Percentiles rank a stretch among this genome's conserved stretches.
Evolutionary conservation across 1,284 basidiomycete genomes (phyloP).

Genomic region (Ganoderma boninense): DNA sequence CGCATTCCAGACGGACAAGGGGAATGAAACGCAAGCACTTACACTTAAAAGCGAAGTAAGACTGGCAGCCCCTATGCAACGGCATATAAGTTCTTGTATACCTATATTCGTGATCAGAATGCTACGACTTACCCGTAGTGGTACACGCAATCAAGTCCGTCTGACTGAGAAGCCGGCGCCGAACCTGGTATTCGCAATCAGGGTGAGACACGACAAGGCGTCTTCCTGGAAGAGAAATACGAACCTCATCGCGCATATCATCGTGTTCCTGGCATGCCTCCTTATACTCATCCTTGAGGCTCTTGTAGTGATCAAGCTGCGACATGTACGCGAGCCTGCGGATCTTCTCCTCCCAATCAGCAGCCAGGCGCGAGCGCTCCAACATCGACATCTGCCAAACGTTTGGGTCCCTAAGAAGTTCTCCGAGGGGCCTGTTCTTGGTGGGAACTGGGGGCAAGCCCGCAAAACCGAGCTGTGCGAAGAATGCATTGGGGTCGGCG

Average conservation of each 20-base stretch:
- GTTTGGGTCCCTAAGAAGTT: conserved; percentile 22
- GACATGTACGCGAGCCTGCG: conserved; percentile 40
- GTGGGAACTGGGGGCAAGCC: conserved; percentile 18
- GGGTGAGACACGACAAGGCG: neutral
- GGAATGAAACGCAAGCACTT: conserved; percentile 1
- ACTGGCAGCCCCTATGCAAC: conserved; percentile 67
- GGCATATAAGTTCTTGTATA: neutral
- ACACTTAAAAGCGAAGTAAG: conserved; percentile 65
- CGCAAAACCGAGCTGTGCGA: conserved; percentile 4
- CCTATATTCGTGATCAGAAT: neutral
- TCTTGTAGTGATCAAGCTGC: conserved; percentile 47
- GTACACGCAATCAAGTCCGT: conserved; percentile 76
- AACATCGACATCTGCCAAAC: conserved; percentile 41
- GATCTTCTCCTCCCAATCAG: conserved; percentile 37
- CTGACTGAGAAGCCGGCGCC: conserved; percentile 48
- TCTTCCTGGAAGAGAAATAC: neutral
- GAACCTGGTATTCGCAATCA: conserved; percentile 10
- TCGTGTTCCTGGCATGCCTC: conserved; percentile 42
- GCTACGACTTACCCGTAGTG: conserved; percentile 59
- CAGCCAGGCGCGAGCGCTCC: conserved; percentile 36
- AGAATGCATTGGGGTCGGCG: conserved; percentile 30
- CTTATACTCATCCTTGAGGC: conserved; percentile 43
- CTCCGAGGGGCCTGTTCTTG: conserved; percentile 22
- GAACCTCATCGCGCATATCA: conserved; percentile 49
- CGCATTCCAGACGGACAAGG: neutral